phyloP scores from a whole-genome alignment of 495 filamentous ascomycete species.

The Hyaloscypha hepaticicola region DNA sequence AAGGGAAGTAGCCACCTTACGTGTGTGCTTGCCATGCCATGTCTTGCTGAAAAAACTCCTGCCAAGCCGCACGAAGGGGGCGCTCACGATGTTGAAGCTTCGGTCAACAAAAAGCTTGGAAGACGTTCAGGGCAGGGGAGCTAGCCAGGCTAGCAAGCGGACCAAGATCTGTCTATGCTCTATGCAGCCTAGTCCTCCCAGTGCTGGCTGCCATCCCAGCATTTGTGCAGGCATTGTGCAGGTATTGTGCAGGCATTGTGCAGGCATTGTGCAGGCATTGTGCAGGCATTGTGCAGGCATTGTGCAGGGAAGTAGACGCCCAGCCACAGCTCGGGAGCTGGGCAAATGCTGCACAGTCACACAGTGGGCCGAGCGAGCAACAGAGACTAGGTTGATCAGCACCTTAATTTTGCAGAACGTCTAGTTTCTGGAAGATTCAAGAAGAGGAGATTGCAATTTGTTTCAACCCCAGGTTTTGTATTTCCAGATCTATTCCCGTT shows the following conservation, averaged over 20 bases:
- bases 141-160: not conserved
- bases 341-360: not conserved
- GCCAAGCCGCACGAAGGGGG: not conserved
- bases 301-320: not conserved
- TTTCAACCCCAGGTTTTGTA: not conserved
- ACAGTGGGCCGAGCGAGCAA: not conserved
- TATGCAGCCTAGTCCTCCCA: not conserved
- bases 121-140: not conserved
- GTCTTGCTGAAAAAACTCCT: not conserved
- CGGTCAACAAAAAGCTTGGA: not conserved
- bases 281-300: too few species aligned
- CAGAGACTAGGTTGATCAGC: not conserved
- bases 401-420: not conserved
- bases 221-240: too few species aligned
- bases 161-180: not conserved
- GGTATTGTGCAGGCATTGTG: too few species aligned
- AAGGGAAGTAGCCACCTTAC: not conserved
- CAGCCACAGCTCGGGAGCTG: conserved; percentile 21
- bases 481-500: not conserved
- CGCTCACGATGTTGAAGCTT: not conserved
- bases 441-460: not conserved
- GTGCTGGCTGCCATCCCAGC: too few species aligned
- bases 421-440: not conserved
- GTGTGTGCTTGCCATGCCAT: not conserved
- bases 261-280: too few species aligned